phyloP scores from a whole-genome alignment of 2,329 filamentous ascomycete genomes.

The Trichophaea hybrida region DNA sequence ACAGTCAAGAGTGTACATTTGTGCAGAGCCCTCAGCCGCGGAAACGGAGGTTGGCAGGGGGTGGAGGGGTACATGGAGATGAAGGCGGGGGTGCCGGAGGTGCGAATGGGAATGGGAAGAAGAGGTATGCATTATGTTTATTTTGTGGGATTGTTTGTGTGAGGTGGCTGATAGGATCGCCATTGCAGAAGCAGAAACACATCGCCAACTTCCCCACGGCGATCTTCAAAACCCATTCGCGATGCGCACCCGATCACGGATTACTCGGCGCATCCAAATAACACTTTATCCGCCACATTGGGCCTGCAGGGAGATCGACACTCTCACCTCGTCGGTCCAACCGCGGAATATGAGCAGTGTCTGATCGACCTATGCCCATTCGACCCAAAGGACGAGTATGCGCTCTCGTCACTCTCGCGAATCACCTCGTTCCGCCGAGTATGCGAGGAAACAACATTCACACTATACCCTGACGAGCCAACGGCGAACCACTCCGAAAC shows the following conservation, averaged over 20 bases:
- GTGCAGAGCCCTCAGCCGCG: constrained; percentile 60
- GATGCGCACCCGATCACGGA: neutral
- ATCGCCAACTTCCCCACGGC: neutral
- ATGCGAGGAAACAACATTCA: constrained; percentile 62
- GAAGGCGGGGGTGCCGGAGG: neutral
- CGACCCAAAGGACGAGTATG: constrained; percentile 67
- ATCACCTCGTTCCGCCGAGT: constrained; percentile 55
- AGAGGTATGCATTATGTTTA: constrained; percentile 11
- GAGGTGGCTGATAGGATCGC: neutral
- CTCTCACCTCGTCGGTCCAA: constrained; percentile 70
- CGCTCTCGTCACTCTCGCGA: constrained; percentile 35
- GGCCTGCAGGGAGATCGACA: constrained; percentile 65
- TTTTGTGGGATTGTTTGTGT: constrained; percentile 1
- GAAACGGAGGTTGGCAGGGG: constrained; percentile 58
- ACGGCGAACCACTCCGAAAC: constrained; percentile 58
- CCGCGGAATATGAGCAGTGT: constrained; percentile 71
- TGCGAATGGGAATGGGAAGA: constrained; percentile 9
- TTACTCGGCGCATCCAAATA: constrained; percentile 2
- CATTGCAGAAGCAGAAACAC: constrained; percentile 1
- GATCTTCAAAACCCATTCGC: neutral
- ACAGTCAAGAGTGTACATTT: constrained; percentile 66
- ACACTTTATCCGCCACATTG: constrained; percentile 47
- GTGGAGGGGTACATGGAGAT: neutral
- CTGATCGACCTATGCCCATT: constrained; percentile 68
- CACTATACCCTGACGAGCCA: constrained; percentile 57